phyloP scores from a whole-genome alignment of 345 rosid species.

The Dimocarpus longan region DNA sequence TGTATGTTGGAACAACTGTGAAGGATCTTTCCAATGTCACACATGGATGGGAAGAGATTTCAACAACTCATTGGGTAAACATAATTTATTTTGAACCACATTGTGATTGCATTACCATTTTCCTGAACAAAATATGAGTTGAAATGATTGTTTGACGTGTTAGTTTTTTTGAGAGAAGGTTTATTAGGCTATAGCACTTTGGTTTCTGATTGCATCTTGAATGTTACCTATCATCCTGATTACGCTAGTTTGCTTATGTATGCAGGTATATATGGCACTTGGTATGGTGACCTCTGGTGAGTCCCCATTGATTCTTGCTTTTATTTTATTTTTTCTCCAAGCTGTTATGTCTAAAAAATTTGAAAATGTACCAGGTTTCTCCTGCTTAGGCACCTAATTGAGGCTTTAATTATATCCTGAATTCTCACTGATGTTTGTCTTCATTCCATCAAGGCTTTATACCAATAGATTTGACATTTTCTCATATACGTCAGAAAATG shows the following conservation, averaged over 20 bases:
- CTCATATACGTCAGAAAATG: no score
- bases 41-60: constrained; percentile 56
- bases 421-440: no score
- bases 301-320: constrained; percentile 9
- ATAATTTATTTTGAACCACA: neutral
- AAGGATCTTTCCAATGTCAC: constrained; percentile 58
- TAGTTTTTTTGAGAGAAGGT: neutral
- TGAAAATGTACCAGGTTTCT: neutral
- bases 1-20: constrained; percentile 59
- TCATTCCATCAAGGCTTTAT: no score
- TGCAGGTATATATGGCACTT: constrained; percentile 42
- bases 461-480: no score
- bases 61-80: constrained; percentile 52
- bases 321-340: neutral
- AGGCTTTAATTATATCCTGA: neutral
- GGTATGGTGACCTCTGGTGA: constrained; percentile 44
- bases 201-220: constrained; percentile 9
- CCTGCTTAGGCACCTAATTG: neutral
- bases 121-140: neutral
- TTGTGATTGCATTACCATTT: neutral
- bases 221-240: neutral
- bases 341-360: neutral
- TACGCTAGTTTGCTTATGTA: constrained; percentile 19
- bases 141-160: neutral
- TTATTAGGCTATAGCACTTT: neutral